phyloP scores from a whole-genome alignment of 176 grass and related monocot genomes.

The bread wheat (Triticum aestivum) region DNA sequence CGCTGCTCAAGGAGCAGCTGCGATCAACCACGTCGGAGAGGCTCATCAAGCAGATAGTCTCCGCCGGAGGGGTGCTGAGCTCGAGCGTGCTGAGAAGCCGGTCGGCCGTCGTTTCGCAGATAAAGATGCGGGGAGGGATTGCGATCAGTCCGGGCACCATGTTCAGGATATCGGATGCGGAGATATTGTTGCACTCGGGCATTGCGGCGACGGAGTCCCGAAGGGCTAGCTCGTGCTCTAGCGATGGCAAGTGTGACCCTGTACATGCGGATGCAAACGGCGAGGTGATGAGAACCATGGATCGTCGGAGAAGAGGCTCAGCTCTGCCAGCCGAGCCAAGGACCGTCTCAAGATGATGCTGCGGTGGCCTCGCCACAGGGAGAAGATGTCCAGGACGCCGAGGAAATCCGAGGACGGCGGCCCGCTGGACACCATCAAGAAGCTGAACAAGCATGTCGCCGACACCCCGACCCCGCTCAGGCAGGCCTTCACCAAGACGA shows the following conservation, averaged over 20 bases:
- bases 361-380: conserved; percentile 71
- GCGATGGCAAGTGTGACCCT: conserved; percentile 63
- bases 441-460: conserved; percentile 16
- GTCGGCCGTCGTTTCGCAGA: conserved; percentile 60
- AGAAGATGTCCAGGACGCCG: conserved; percentile 48
- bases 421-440: conserved; percentile 70
- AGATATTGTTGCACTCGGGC: conserved; percentile 83
- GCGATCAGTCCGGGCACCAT: conserved; percentile 72
- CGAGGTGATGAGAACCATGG: conserved; percentile 34
- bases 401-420: conserved; percentile 44
- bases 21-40: conserved; percentile 65
- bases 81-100: conserved; percentile 50
- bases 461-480: conserved; percentile 75
- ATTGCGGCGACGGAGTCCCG: conserved; percentile 24
- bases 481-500: conserved; percentile 59
- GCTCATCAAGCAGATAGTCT: conserved; percentile 75
- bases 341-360: conserved; percentile 80
- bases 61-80: conserved; percentile 78
- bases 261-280: conserved; percentile 2
- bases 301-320: conserved; percentile 57
- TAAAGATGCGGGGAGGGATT: conserved; percentile 64
- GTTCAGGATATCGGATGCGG: conserved; percentile 82
- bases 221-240: conserved; percentile 78
- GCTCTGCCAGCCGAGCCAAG: conserved; percentile 60
- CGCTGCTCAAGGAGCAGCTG: conserved; percentile 72